Percentiles rank a stretch among this genome's conserved stretches.
phyloP scores from a whole-genome alignment of 768 basidiomycete genomes.

The Austroboletus eburneus region DNA sequence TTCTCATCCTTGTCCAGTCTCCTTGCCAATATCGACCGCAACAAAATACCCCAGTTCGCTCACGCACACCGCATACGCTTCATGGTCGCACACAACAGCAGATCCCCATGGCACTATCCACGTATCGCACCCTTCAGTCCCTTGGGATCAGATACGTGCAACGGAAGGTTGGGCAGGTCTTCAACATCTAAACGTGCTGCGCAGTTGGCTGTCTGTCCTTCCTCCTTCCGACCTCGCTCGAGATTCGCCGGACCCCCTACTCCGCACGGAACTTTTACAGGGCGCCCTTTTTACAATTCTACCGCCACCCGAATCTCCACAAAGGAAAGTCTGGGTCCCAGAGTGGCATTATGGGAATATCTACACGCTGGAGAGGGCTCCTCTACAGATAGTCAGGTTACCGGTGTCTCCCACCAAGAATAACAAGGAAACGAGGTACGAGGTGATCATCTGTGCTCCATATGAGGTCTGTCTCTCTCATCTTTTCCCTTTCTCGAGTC shows the following conservation, averaged over 20 bases:
- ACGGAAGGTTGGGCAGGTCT: conserved; percentile 86
- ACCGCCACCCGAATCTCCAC: conserved; percentile 36
- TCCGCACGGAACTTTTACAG: conserved; percentile 60
- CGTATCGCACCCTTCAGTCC: conserved; percentile 63
- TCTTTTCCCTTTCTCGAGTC: background rate
- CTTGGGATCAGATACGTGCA: conserved; percentile 63
- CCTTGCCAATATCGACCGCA: conserved; percentile 8
- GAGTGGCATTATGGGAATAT: conserved; percentile 86
- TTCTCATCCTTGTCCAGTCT: conserved; percentile 3
- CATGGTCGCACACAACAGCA: conserved; percentile 49
- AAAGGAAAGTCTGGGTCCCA: conserved; percentile 25
- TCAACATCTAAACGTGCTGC: conserved; percentile 74
- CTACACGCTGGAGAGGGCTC: conserved; percentile 59
- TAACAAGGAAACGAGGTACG: conserved; percentile 51
- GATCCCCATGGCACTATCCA: conserved; percentile 44
- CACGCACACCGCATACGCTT: conserved; percentile 38
- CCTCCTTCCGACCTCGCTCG: conserved; percentile 33
- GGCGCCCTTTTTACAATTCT: conserved; percentile 75
- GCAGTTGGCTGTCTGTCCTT: conserved; percentile 55
- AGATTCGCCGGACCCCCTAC: conserved; percentile 33
- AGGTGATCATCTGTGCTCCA: conserved; percentile 72
- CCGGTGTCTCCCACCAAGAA: conserved; percentile 37
- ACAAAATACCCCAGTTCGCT: conserved; percentile 57
- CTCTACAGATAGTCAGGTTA: conserved; percentile 45
- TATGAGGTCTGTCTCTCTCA: conserved; percentile 58